Percentiles rank a stretch among this genome's conserved stretches.
These are phyloP conservation scores for Candida berthetii DNA, from an alignment of 805 yeast species.

Conservation along the genomic window DNA sequence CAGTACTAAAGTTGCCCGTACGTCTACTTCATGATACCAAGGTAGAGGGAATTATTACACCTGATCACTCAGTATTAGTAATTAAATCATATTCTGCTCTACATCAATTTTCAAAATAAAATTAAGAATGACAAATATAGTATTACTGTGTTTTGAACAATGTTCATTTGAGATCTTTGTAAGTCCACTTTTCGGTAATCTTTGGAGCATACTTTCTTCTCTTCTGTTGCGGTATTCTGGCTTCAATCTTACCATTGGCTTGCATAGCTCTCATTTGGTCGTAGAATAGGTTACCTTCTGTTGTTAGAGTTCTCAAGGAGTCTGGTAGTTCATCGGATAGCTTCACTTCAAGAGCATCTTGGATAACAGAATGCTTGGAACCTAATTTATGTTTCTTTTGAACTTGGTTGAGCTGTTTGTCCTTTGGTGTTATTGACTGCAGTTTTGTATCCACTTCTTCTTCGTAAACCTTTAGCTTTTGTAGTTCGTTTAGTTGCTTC, in stretches of 20 bases:
- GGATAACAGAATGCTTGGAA: slow-evolving; percentile 39
- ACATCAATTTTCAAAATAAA: no score
- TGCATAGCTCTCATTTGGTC: slow-evolving; percentile 82
- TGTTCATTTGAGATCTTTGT: slow-evolving; percentile 71
- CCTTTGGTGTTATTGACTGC: slow-evolving; percentile 12
- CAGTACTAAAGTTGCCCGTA: no score
- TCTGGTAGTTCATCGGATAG: slow-evolving; percentile 84
- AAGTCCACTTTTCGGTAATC: slow-evolving; percentile 88
- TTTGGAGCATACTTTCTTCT: slow-evolving; percentile 65
- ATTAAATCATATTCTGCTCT: no score
- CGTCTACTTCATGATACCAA: no score
- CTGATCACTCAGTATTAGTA: no score
- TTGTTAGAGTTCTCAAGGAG: slow-evolving; percentile 74
- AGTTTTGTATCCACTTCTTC: slow-evolving; percentile 18
- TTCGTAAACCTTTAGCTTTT: slow-evolving; percentile 33
- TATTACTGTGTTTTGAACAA: no score
- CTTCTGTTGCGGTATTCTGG: slow-evolving; percentile 63
- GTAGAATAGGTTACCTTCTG: slow-evolving; percentile 83
- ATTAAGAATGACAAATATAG: no score
- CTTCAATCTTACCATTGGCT: slow-evolving; percentile 79
- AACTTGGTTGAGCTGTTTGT: slow-evolving; percentile 20
- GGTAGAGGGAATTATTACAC: no score
- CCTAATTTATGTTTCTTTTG: slow-evolving; percentile 34
- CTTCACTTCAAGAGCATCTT: slow-evolving; percentile 61
- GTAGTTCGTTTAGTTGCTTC: slow-evolving; percentile 52